Conservation (phyloP, 768 basidiomycete genomes). For the Russula griseocarnosa region DNA sequence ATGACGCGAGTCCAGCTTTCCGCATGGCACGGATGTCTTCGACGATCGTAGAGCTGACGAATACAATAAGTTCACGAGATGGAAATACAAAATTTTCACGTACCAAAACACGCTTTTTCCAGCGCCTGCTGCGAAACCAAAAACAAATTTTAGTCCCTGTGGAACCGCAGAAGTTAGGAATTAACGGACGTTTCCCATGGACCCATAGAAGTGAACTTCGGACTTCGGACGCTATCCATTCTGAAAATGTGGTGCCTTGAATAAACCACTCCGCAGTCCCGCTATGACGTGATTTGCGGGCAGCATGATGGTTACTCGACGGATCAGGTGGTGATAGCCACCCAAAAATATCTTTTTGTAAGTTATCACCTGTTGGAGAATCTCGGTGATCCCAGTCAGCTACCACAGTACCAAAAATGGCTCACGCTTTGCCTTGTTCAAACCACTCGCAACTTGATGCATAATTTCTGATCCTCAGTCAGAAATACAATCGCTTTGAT, state of each 20-base stretch:
- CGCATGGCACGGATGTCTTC: not conserved
- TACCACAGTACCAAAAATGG: too few relatives aligned
- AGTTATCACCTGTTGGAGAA: not conserved
- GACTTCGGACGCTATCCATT: not conserved
- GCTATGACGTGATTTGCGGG: not conserved
- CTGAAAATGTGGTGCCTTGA: not conserved
- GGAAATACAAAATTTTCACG: not conserved
- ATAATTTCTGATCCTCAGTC: too few relatives aligned
- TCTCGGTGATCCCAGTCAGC: too few relatives aligned
- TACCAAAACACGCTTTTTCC: not conserved
- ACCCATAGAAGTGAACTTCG: not conserved
- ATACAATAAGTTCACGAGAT: not conserved
- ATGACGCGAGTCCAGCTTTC: too few relatives aligned
- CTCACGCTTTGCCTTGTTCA: too few relatives aligned
- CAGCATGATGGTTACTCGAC: not conserved
- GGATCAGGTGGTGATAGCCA: not conserved
- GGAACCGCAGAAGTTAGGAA: not conserved
- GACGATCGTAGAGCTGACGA: not conserved
- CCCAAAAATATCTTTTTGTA: not conserved
- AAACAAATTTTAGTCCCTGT: not conserved
- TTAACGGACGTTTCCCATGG: not conserved
- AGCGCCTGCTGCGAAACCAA: not conserved
- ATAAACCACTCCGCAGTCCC: not conserved
- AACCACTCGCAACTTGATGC: too few relatives aligned
- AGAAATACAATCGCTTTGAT: too few relatives aligned